Conservation (phyloP, 768 basidiomycete species). For the Suillus cothurnatus region DNA sequence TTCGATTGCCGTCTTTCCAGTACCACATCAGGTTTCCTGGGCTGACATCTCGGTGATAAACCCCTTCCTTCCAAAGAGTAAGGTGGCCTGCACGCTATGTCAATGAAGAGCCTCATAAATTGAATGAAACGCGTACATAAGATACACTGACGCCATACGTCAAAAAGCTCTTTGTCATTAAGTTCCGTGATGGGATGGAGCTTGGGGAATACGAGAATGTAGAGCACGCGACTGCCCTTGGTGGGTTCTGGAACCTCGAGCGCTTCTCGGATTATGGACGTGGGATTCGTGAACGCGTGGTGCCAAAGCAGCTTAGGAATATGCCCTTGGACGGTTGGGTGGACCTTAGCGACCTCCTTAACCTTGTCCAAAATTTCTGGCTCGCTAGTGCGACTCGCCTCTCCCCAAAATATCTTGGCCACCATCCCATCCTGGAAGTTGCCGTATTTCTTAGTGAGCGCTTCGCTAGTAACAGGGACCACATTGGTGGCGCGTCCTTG, state of each 20-base stretch:
- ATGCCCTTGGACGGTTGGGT: no score
- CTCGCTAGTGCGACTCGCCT: no score
- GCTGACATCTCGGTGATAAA: slow-evolving; percentile 9
- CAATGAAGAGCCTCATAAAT: no score
- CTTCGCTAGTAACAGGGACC: no score
- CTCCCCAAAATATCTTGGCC: no score
- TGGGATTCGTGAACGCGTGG: neutral
- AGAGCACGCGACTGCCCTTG: neutral
- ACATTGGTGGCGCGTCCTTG: slow-evolving; percentile 3
- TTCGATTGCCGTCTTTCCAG: neutral
- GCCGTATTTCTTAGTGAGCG: neutral
- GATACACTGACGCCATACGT: no score
- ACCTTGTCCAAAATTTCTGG: no score
- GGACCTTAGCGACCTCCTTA: neutral
- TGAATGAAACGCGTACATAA: no score
- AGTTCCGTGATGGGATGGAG: no score
- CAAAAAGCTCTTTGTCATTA: no score
- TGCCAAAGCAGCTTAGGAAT: no score
- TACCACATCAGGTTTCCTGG: slow-evolving; percentile 18
- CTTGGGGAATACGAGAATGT: neutral
- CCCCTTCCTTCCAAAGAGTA: neutral
- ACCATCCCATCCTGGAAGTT: neutral
- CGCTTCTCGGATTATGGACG: neutral
- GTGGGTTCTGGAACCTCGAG: neutral
- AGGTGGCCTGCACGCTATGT: no score